Conservation (phyloP, 768 basidiomycete species). For the Grammothele lineata region DNA sequence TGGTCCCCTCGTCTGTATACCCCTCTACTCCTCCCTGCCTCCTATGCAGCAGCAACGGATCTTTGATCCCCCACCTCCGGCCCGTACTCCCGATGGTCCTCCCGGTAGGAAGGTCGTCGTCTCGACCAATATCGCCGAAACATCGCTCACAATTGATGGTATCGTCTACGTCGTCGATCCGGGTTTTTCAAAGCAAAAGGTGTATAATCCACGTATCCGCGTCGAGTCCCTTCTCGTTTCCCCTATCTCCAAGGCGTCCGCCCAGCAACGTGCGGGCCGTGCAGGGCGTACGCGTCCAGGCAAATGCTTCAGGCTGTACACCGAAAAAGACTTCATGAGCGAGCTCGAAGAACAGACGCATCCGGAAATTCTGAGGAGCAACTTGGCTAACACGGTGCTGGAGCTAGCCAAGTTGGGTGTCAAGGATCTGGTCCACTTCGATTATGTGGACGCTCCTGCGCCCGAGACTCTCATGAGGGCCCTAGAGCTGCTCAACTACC, state of each 20-base stretch:
- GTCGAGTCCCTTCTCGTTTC: slow-evolving; percentile 92
- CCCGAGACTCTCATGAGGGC: slow-evolving; percentile 91
- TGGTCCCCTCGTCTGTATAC: slow-evolving; percentile 86
- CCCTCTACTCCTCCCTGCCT: slow-evolving; percentile 92
- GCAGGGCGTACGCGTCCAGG: slow-evolving; percentile 95
- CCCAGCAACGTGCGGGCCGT: slow-evolving; percentile 93
- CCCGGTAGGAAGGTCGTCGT: slow-evolving; percentile 92
- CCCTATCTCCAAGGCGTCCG: slow-evolving; percentile 95
- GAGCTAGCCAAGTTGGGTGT: slow-evolving; percentile 94
- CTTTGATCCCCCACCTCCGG: slow-evolving; percentile 80
- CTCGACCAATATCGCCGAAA: slow-evolving; percentile 97
- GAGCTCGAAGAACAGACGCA: slow-evolving; percentile 97
- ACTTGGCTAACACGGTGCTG: slow-evolving; percentile 89
- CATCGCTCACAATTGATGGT: slow-evolving; percentile 95
- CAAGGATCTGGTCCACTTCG: slow-evolving; percentile 41
- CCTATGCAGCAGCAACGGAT: slow-evolving; percentile 95
- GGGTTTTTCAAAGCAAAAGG: slow-evolving; percentile 96
- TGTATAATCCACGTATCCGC: slow-evolving; percentile 96
- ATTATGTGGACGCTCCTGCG: slow-evolving; percentile 27
- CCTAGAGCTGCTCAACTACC: slow-evolving; percentile 87
- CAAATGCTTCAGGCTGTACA: slow-evolving; percentile 96
- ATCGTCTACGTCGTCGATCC: slow-evolving; percentile 99
- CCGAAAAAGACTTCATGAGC: slow-evolving; percentile 93
- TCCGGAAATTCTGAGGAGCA: slow-evolving; percentile 92
- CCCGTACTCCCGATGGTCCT: slow-evolving; percentile 60